phyloP scores from a whole-genome alignment of 2,329 filamentous ascomycete genomes.

The Fonsecaea multimorphosa region DNA sequence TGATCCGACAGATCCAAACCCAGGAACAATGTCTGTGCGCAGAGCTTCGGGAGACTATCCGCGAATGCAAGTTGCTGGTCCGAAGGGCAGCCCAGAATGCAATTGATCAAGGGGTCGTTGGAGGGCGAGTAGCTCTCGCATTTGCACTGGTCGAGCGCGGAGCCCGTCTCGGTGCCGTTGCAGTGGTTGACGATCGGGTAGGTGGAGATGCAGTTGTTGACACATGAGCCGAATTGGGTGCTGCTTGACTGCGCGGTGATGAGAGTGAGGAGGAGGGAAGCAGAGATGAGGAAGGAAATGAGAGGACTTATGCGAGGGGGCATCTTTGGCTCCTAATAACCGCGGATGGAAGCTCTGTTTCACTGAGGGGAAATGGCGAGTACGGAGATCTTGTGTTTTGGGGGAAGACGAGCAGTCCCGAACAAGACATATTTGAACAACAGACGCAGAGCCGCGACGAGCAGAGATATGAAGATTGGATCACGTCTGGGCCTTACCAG shows the following conservation, averaged over 20 bases:
- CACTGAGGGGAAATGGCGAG: neutral
- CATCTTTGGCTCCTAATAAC: neutral
- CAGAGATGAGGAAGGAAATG: constrained; percentile 4
- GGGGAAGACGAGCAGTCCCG: neutral
- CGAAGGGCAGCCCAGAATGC: constrained; percentile 22
- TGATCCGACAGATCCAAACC: constrained; percentile 20
- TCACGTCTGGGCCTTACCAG: neutral
- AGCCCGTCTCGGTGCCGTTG: constrained; percentile 30
- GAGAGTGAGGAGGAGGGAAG: constrained; percentile 9
- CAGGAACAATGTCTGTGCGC: constrained; percentile 23
- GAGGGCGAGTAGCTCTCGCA: constrained; percentile 23
- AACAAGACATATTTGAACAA: neutral
- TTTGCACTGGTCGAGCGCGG: constrained; percentile 27
- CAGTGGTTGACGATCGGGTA: constrained; percentile 23
- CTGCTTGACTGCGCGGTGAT: constrained; percentile 6
- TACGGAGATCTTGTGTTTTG: neutral
- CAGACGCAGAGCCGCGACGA: neutral
- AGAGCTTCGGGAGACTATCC: constrained; percentile 22
- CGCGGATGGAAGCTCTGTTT: too few relatives aligned
- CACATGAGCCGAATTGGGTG: constrained; percentile 15
- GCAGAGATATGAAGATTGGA: neutral
- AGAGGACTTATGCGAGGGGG: neutral
- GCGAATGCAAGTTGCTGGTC: constrained; percentile 26
- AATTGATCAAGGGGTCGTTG: constrained; percentile 24
- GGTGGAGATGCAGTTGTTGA: constrained; percentile 13